Evolutionary conservation across 768 basidiomycete species (phyloP).

Genomic region (Macrolepiota dolichaula): DNA sequence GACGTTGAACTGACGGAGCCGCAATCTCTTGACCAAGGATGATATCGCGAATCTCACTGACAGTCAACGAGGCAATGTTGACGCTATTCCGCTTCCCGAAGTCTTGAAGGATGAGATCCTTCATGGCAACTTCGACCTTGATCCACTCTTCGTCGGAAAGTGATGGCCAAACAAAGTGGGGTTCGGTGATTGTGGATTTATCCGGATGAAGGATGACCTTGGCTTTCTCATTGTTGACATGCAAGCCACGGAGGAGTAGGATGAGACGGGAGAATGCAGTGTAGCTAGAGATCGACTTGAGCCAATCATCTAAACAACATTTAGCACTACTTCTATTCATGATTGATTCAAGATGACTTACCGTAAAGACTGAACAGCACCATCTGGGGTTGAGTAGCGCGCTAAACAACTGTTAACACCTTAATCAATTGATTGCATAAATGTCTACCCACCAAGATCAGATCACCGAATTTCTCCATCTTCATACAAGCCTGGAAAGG

Average conservation of each 20-base stretch:
- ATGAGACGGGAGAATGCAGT: conserved; percentile 98
- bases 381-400: conserved; percentile 99
- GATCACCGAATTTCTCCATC: conserved; percentile 99
- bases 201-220: conserved; percentile 98
- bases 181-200: conserved; percentile 94
- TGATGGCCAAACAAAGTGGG: conserved; percentile 97
- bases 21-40: conserved; percentile 99
- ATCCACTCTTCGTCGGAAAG: conserved; percentile 96
- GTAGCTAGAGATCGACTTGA: conserved; percentile 98
- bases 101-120: conserved; percentile 93
- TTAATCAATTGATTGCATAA: not conserved
- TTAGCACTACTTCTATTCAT: not conserved
- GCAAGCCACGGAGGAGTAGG: conserved; percentile 92
- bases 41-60: conserved; percentile 96
- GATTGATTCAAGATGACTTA: conserved; percentile 22
- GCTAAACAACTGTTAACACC: conserved; percentile 36
- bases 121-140: conserved; percentile 98
- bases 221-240: conserved; percentile 99
- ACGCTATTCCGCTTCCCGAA: conserved; percentile 99
- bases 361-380: conserved; percentile 96
- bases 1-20: conserved; percentile 91
- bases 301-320: conserved; percentile 78
- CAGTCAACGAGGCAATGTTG: conserved; percentile 95
- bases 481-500: conserved; percentile 99
- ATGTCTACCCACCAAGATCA: conserved; percentile 64